A percentile compares a stretch with the other conserved stretches of the same genome.
Evolutionary conservation across 495 filamentous ascomycete species (phyloP).

Genomic region (Astrothelium subdiscretum): DNA sequence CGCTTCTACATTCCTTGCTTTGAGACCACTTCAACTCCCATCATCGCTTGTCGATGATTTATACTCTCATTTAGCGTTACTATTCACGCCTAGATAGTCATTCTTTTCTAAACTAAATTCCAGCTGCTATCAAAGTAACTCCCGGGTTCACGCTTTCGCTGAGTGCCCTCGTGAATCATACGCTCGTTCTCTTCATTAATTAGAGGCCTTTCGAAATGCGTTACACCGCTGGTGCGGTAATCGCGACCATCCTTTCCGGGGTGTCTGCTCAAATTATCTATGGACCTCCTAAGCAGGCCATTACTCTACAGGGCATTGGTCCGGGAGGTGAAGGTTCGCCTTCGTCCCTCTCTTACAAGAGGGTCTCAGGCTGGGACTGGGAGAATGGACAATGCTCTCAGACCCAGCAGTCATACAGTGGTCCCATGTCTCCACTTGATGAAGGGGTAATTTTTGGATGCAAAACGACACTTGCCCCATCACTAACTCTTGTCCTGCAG

Average conservation of each 20-base stretch:
- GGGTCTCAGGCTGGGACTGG: constrained; percentile 46
- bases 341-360: constrained; percentile 34
- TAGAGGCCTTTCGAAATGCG: not conserved
- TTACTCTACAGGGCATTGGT: not conserved
- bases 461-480: not conserved
- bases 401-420: constrained; percentile 37
- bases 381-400: constrained; percentile 42
- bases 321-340: not conserved
- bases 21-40: not conserved
- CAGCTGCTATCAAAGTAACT: not conserved
- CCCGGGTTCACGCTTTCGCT: not conserved
- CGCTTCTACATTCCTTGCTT: not conserved
- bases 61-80: not conserved
- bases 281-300: not conserved
- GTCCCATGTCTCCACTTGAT: constrained; percentile 49
- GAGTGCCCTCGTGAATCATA: not conserved
- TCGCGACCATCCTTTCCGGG: not conserved
- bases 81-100: not conserved
- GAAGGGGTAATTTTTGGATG: constrained; percentile 44
- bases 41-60: not conserved
- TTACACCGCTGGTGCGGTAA: not conserved
- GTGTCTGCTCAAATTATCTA: not conserved
- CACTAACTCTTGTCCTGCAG: constrained; percentile 26
- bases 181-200: not conserved
- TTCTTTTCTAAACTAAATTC: not conserved